Evolutionary conservation across 768 basidiomycete species (phyloP).

Genomic region (Guyanaporus albipodus): DNA sequence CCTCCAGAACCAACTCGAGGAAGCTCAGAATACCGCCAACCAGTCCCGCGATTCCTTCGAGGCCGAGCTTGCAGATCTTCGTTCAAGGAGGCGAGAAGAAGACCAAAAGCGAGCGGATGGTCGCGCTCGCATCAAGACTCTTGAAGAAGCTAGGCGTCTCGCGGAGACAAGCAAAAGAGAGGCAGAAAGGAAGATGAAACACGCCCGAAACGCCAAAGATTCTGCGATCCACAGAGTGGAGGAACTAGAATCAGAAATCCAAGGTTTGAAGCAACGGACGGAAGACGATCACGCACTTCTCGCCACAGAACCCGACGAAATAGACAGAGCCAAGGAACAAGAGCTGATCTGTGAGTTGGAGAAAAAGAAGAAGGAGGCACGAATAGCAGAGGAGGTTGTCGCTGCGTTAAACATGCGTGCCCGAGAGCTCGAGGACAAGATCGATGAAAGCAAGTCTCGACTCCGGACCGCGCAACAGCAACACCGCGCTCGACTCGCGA

Average conservation of each 20-base stretch:
- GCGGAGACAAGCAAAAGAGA: conserved; percentile 81
- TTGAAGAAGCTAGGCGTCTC: conserved; percentile 83
- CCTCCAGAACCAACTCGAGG: conserved; percentile 63
- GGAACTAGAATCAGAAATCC: conserved; percentile 59
- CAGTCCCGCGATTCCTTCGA: conserved; percentile 66
- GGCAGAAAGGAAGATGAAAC: conserved; percentile 82
- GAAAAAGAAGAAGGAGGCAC: conserved; percentile 51
- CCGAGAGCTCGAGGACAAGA: conserved; percentile 68
- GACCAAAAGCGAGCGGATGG: conserved; percentile 74
- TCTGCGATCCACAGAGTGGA: conserved; percentile 55
- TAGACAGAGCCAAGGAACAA: conserved; percentile 46
- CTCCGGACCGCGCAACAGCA: conserved; percentile 58
- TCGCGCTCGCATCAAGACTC: conserved; percentile 74
- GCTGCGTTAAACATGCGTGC: conserved; percentile 59
- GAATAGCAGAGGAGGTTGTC: conserved; percentile 62
- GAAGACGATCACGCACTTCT: conserved; percentile 53
- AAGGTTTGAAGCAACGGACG: conserved; percentile 49
- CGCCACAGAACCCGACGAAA: conserved; percentile 39
- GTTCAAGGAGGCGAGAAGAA: conserved; percentile 76
- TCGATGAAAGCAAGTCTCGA: conserved; percentile 59
- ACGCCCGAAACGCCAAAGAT: conserved; percentile 61
- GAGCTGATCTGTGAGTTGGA: conserved; percentile 45
- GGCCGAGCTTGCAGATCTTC: conserved; percentile 65
- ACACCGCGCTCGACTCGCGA: conserved; percentile 50
- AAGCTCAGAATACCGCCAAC: conserved; percentile 52